These are phyloP conservation scores for Borealophlyctis nickersoniae DNA, from an alignment of 192 early-diverging fungal genomes.

Conservation along the genomic window DNA sequence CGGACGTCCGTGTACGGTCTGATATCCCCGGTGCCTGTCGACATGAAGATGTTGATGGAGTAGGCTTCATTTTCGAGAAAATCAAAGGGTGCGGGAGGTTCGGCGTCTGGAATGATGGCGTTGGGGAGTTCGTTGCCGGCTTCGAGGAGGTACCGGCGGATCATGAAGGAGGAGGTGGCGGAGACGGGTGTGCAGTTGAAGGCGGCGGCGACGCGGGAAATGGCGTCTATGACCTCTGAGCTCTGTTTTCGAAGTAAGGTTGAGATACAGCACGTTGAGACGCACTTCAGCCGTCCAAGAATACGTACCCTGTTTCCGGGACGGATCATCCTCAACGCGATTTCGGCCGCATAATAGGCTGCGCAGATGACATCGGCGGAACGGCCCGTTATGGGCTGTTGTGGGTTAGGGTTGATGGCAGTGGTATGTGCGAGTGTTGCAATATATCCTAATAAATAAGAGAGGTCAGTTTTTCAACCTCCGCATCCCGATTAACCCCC, in stretches of 20 bases:
- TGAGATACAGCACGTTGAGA: background rate
- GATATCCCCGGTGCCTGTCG: conserved; percentile 38
- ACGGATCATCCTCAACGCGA: conserved; percentile 75
- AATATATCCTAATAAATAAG: conserved; percentile 69
- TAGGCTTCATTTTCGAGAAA: conserved; percentile 85
- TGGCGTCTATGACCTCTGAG: conserved; percentile 64
- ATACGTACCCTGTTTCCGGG: conserved; percentile 53
- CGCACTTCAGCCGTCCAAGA: background rate
- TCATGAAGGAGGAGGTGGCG: conserved; percentile 41
- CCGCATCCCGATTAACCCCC: too few species aligned
- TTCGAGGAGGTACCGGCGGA: conserved; percentile 51
- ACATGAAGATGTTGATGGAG: conserved; percentile 82
- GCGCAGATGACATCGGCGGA: conserved; percentile 85
- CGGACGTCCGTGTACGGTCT: conserved; percentile 56
- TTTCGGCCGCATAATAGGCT: conserved; percentile 85
- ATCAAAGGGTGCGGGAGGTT: conserved; percentile 47
- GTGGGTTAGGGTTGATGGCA: conserved; percentile 54
- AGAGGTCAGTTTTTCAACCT: too few species aligned
- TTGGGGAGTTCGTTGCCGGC: conserved; percentile 55
- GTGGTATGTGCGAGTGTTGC: conserved; percentile 77
- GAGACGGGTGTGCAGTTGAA: conserved; percentile 83
- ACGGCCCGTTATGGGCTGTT: conserved; percentile 68
- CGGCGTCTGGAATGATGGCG: conserved; percentile 62
- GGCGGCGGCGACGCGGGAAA: conserved; percentile 70
- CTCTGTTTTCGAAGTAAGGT: conserved; percentile 1